Conservation (phyloP, 23 red algal genomes). For the Gracilaria domingensis region DNA sequence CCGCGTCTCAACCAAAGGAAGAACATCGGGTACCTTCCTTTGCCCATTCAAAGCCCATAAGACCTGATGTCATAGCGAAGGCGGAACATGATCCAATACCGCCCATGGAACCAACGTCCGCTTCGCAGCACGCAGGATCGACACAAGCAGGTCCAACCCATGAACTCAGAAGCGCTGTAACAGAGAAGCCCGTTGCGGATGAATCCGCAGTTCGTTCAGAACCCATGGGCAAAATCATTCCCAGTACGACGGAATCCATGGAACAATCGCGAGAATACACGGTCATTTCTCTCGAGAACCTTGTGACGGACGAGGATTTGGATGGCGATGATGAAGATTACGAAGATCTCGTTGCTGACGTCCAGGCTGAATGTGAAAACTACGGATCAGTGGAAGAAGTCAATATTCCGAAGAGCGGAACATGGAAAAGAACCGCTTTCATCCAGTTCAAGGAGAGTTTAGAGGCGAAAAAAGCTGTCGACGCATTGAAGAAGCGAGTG, state of each 20-base stretch:
- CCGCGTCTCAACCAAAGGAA: slow-evolving; percentile 16
- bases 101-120: not conserved
- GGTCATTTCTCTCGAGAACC: slow-evolving; percentile 58
- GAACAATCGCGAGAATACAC: not conserved
- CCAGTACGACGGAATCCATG: not conserved
- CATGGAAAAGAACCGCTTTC: slow-evolving; percentile 46
- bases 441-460: slow-evolving; percentile 32
- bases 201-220: not conserved
- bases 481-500: slow-evolving; percentile 40
- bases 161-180: not conserved
- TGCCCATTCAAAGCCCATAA: not conserved
- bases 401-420: slow-evolving; percentile 48
- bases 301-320: slow-evolving; percentile 73
- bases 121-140: not conserved
- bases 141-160: not conserved
- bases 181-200: not conserved
- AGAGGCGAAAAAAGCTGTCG: slow-evolving; percentile 53
- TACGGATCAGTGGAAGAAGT: slow-evolving; percentile 66
- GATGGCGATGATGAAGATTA: slow-evolving; percentile 63
- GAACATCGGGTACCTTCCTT: not conserved
- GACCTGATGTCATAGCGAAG: not conserved
- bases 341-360: slow-evolving; percentile 66
- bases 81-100: not conserved
- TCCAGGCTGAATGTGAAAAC: slow-evolving; percentile 50
- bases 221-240: too few species aligned